Evolutionary conservation across 2,329 filamentous ascomycete genomes (phyloP), one percentile per base, ranked within the genome.

Genomic region (Diaporthe sp.): DNA sequence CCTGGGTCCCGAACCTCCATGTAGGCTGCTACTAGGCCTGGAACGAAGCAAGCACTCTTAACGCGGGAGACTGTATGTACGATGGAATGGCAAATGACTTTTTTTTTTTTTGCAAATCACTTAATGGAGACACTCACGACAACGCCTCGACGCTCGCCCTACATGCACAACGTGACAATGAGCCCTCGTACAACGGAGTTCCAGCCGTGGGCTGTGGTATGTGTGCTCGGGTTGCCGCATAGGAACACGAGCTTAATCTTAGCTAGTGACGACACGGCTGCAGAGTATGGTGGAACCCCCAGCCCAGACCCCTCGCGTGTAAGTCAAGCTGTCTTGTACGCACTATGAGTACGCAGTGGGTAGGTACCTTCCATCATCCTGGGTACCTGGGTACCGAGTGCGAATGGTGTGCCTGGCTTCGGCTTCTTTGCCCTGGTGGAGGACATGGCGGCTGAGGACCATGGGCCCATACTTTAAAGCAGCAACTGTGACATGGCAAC

Each of bases 1-100:
- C 76, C 78, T 79, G 75, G 77, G 77, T 77, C 77, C 77, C 74
- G 75, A 73, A 75, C 73, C 73, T 69, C 37, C 56, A n/a, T 75
- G 71, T 77, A 72, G 71, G 59, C 53, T 71, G 44, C 71, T 73
- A n/a, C 44, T 50, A 75, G 78, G 76, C 75, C 76, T 77, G 78
- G 76, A 78, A 79, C 75, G 76, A 77, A 42, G 47, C 74, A 74
- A 70, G 37, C 70, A 69, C 61, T 56, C 47, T 63, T 66, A 71
- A 74, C 61, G 68, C 69, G 51, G 69, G 80, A n/a, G n/a, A 78
- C 79, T 82, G 80, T 81, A 84, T 86, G 83, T 87, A 86, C 85
- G 84, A 85, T 83, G 82, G 84, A 82, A 81, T 81, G 83, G 81
- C 80, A 80, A 72, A 63, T 74, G 83, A 85, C 84, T 84, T 86